Percentiles rank a stretch among this genome's conserved stretches.
Conservation (phyloP, 192 early-diverging fungal species). For the Fimicolochytrium jonesii region DNA sequence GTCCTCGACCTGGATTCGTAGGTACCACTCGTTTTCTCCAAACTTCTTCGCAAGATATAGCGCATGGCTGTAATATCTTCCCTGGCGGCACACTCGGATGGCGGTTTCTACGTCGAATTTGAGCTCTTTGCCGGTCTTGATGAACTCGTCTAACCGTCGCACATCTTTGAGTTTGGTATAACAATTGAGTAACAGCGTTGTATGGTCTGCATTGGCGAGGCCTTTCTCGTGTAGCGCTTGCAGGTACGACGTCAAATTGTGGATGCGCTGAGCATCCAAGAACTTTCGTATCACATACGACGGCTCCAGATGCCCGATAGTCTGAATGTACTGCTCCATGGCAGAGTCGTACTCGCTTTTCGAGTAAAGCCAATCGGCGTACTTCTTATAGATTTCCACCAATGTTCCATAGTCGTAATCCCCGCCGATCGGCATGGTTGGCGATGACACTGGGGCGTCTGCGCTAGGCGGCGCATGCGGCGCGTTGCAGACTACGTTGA, state of each 20-base stretch:
- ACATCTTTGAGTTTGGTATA: slow-evolving; percentile 94
- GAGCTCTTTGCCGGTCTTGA: slow-evolving; percentile 47
- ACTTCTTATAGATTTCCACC: slow-evolving; percentile 88
- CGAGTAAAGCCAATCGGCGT: slow-evolving; percentile 90
- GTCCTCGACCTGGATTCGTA: slow-evolving; percentile 89
- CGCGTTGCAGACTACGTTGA: slow-evolving; percentile 65
- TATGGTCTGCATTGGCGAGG: slow-evolving; percentile 91
- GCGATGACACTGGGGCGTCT: background rate
- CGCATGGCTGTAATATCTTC: slow-evolving; percentile 88
- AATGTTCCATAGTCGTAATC: slow-evolving; percentile 77
- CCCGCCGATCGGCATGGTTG: background rate
- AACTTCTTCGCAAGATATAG: slow-evolving; percentile 83
- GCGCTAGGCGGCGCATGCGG: slow-evolving; percentile 6
- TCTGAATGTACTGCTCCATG: slow-evolving; percentile 88
- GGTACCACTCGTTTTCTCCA: slow-evolving; percentile 74
- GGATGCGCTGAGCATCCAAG: slow-evolving; percentile 88
- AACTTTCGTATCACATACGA: slow-evolving; percentile 97
- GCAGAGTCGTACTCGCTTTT: slow-evolving; percentile 77
- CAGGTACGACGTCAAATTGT: slow-evolving; percentile 83
- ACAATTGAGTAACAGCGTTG: slow-evolving; percentile 93
- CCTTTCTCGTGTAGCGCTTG: slow-evolving; percentile 83
- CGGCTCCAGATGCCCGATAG: slow-evolving; percentile 89
- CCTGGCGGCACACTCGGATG: slow-evolving; percentile 86
- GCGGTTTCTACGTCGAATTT: slow-evolving; percentile 94
- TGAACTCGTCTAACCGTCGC: slow-evolving; percentile 79